These are phyloP conservation scores for Apiotrichum gracile DNA, from an alignment of 1,284 basidiomycete genomes.

Conservation along the genomic window DNA sequence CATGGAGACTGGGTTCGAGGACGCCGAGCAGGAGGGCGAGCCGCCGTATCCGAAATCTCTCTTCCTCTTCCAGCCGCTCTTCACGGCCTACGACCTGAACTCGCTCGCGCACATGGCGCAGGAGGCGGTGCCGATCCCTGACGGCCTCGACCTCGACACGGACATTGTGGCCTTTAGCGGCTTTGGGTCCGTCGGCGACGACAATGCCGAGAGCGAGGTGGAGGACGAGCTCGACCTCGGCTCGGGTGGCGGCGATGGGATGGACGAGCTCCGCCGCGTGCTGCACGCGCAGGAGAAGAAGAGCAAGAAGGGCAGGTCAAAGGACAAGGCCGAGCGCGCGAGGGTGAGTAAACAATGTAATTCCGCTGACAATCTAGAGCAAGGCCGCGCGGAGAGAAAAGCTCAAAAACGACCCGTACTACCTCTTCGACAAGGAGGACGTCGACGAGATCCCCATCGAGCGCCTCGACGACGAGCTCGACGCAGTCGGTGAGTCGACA, in stretches of 20 bases:
- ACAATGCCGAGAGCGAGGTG: slow-evolving; percentile 30
- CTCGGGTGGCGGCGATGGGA: no score
- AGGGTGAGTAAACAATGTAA: slow-evolving; percentile 27
- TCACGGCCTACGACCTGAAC: slow-evolving; percentile 73
- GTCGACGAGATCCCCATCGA: slow-evolving; percentile 81
- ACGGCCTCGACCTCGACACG: slow-evolving; percentile 73
- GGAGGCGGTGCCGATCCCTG: slow-evolving; percentile 69
- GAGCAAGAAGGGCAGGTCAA: slow-evolving; percentile 35
- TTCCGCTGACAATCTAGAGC: slow-evolving; percentile 50
- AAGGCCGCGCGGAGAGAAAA: slow-evolving; percentile 67
- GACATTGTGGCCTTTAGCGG: slow-evolving; percentile 63
- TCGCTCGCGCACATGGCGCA: slow-evolving; percentile 78
- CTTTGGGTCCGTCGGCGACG: slow-evolving; percentile 40
- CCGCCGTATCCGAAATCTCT: slow-evolving; percentile 71
- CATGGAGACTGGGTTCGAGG: not conserved
- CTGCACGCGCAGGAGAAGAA: slow-evolving; percentile 46
- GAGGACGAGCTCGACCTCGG: slow-evolving; percentile 17
- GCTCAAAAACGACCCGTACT: slow-evolving; percentile 77
- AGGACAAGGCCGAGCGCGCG: slow-evolving; percentile 40
- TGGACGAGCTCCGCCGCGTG: slow-evolving; percentile 34
- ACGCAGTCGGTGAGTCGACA: slow-evolving; percentile 30
- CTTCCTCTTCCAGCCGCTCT: slow-evolving; percentile 77
- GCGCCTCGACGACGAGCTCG: slow-evolving; percentile 55
- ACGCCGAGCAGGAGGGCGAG: slow-evolving; percentile 27
- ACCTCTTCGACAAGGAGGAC: slow-evolving; percentile 60